Evolutionary conservation across 2,329 filamentous ascomycete species (phyloP), one percentile per base, ranked within the genome.

Genomic region (Basipetospora chlamydospora): DNA sequence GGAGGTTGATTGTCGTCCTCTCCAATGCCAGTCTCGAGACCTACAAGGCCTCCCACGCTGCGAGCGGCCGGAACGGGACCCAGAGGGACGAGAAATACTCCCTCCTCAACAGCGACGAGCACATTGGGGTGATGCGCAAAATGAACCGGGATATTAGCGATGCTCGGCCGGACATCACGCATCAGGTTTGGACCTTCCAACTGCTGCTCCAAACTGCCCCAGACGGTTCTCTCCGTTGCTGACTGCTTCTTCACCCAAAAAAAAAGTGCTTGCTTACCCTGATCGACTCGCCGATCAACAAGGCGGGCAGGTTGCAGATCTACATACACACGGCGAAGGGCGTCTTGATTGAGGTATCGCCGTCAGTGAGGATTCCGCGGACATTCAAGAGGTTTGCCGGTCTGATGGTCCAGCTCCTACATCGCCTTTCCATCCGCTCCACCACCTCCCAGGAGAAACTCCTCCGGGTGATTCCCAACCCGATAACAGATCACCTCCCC

Each of bases 141-240:
- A 96, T 96, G 88, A 93, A 93, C 57, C 74, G 90, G 49, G 90
- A 98, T 56, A 96, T 98, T 46, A 95, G 87, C 57, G 90, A 98
- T 60, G 90, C 90, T 42, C 77, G 90, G 48, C 90, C 90, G 30
- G 90, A 98, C 60, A 98, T 98, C 52, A 94, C 90, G 31, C 90
- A 98, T 58, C 90, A 96, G 84, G 88, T 95, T 66, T 52, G 73
- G 58, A n/a, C 16, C 5, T 2, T 13, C 22, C 21, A 5, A 4
- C 17, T 16, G 12, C 5, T 26, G 15, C 28, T 8, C 16, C 7
- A 29, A n/a, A n/a, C n/a, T n/a, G n/a, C n/a, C n/a, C n/a, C n/a
- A n/a, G n/a, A n/a, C n/a, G n/a, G n/a, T n/a, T n/a, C n/a, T n/a
- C n/a, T n/a, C n/a, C n/a, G n/a, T 38, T 31, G 42, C 42, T 44